Base-by-base conservation (phyloP, 1,139 yeast species). In the Pichia inconspicua region DNA sequence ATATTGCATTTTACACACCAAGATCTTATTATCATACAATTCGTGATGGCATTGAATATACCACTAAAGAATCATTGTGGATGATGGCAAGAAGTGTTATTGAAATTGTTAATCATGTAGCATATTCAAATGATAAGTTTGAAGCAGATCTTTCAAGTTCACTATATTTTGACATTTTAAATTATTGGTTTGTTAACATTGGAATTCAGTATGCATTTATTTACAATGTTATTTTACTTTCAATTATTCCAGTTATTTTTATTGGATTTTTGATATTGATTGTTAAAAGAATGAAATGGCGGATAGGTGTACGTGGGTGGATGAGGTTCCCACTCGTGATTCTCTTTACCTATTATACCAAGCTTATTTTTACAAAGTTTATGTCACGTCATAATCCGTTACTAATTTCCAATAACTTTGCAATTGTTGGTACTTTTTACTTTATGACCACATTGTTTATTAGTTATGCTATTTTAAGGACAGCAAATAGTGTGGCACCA, bases 11-110 rank as follows among this genome's bases (percentile, higher is more conserved):
- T 57, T 81, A 75, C 58, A 77, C 75, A 55, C 96, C 96, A 25
- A 75, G 97, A 60, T 80, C 86, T 47, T 67, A 85, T 44, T 90
- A 90, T 59, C 97, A 90, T 60, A 89, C 97, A 1, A 68, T 71
- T 14, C 72, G 78, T 43, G 97, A 90, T 62, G 77, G 78, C 47
- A 83, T 87, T 44, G 71, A 73, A 47, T 80, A 81, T 50, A 74
- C 88, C 12, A 69, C 82, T 34, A 75, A 74, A 52, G 78, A 74
- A 37, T 79, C 96, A 0, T 69, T 89, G 45, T 83, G 92, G 82
- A 92, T 85, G 63, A 88, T 89, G 96, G 70, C 85, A 45, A 74
- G 82, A 3, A 81, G 78, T 49, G 70, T 92, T 0, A 66, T 85
- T 57, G 94, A 84, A 56, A 70, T 82, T 48, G 69, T 73, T 0